Base-by-base conservation (phyloP, 805 yeast genomes). In the Priceomyces medius region DNA sequence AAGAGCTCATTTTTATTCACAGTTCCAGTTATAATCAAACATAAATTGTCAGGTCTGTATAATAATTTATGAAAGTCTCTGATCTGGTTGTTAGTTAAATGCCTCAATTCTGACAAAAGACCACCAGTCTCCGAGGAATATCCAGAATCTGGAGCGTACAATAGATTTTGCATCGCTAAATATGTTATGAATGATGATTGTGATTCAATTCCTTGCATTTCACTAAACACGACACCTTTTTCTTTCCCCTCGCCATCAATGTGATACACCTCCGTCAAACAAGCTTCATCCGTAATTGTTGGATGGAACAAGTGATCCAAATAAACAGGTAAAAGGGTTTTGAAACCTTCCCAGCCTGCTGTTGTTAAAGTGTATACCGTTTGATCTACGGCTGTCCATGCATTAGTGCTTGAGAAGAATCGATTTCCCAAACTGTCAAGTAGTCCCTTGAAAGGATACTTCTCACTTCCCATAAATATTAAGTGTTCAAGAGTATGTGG, bases 331-430 rank as follows among this genome's bases (percentile, higher is more conserved):
- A 93, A 73, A 20, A 93, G 66, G 46, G 81, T 75, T 37, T 77
- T 79, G 64, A 93, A 93, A 1, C 97, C 98, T 42, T 87, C 88
- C 96, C 97, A 90, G 7, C 98, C 98, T 1, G 98, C 98, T 28
- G 95, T 81, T 7, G 85, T 77, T 42, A 93, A 70, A 2, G 97
- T 88, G 54, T 93, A 93, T 2, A 89, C 97, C 0, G 99, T 93
- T 58, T 88, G 95, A 63, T 93, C 98, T 3, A 93, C 88, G 0
- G 85, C 88, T 0, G 99, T 93, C 97, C 97, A 90, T 0, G 99
- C 99, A 57, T 93, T 93, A 0, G 98, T 93, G 4, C 80, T 74
- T 2, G 96, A 85, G 63, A 83, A 85, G 47, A 88, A 82, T 42
- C 86, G 66, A 56, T 88, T 88, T 4, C 97, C 96, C 38, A 90